Evolutionary conservation across 352 stramenopile genomes (phyloP).

Genomic region (Phytophthora agathidicida): DNA sequence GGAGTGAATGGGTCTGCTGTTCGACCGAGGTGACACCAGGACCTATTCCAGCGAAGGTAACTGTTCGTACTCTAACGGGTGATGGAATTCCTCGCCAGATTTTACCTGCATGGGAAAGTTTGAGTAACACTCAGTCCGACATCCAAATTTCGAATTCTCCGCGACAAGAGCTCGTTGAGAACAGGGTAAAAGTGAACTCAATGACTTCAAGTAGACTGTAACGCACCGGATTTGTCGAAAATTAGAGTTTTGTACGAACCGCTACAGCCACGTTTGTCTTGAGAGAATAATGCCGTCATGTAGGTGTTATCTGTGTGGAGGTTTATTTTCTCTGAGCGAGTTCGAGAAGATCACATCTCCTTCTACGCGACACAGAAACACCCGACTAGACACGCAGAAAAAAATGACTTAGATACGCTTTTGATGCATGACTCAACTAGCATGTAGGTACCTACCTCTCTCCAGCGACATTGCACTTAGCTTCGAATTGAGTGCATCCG

Average conservation of each 20-base stretch:
- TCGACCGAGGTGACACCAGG: not conserved
- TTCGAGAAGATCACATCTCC: constrained; percentile 15
- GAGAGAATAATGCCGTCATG: too few relatives aligned
- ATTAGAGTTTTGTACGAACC: not conserved
- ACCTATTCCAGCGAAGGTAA: constrained; percentile 1
- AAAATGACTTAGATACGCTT: not conserved
- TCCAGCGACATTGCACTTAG: constrained; percentile 48
- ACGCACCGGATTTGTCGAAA: not conserved
- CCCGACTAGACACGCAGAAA: constrained; percentile 19
- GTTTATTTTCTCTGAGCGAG: constrained; percentile 4
- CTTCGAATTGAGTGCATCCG: constrained; percentile 40
- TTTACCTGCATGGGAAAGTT: constrained; percentile 1
- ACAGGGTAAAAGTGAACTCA: constrained; percentile 4
- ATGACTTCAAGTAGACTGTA: not conserved
- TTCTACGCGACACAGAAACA: constrained; percentile 29
- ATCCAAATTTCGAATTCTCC: not conserved
- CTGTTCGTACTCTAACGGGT: not conserved
- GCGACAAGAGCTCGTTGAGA: not conserved
- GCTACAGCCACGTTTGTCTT: too few relatives aligned
- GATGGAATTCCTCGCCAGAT: not conserved
- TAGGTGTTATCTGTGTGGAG: not conserved
- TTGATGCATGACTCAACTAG: not conserved
- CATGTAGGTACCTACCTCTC: constrained; percentile 49
- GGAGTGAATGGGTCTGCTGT: not conserved
- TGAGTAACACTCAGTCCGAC: not conserved